Base-by-base conservation (phyloP, 768 basidiomycete species). In the Termitomyces heimii region DNA sequence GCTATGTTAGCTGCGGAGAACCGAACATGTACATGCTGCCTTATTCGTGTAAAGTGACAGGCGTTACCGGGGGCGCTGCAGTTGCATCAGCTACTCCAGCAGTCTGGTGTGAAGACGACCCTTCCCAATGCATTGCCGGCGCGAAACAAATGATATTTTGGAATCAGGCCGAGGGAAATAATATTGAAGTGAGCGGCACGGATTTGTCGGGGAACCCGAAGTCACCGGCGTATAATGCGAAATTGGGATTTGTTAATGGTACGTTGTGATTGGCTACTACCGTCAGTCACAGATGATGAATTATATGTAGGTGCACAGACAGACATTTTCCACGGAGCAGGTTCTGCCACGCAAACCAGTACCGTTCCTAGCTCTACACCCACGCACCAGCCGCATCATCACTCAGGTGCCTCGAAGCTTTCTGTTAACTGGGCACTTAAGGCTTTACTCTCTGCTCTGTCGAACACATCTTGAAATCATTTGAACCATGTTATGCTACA, bases 101-200 rank as follows among this genome's bases (percentile, higher is more conserved):
- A 1, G 73, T 76, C 4, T 83, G 81, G 81, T 83, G 82, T 60
- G 75, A 83, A 62, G 74, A 74, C 52, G 69, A 82, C 55, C 67
- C 68, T 9, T 63, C 62, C 6, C 67, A 59, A 13, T 83, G 82
- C 56, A 67, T 69, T 14, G 67, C 72, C 52, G 81, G 81, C 47
- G 68, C 81, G 5, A 82, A 81, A 59, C 81, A 83, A 70, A 75
- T 82, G 75, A 62, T 82, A 31, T 77, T 74, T 65, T 82, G 80
- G 80, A 72, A 82, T 59, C 80, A 82, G 61, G 49, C 57, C 0
- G 71, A 74, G 7, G 75, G 80, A 2, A 75, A 81, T 63, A 83
- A 82, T 58, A 76, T 82, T 57, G 56, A 67, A 22, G 77, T 81
- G 1, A 63, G 61, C 9, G 81, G 80, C 0, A 62, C 26, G 14